Evolutionary conservation across 345 rosid genomes (phyloP), one percentile per base, ranked within the genome.

Genomic region (Eutrema yunnanense): DNA sequence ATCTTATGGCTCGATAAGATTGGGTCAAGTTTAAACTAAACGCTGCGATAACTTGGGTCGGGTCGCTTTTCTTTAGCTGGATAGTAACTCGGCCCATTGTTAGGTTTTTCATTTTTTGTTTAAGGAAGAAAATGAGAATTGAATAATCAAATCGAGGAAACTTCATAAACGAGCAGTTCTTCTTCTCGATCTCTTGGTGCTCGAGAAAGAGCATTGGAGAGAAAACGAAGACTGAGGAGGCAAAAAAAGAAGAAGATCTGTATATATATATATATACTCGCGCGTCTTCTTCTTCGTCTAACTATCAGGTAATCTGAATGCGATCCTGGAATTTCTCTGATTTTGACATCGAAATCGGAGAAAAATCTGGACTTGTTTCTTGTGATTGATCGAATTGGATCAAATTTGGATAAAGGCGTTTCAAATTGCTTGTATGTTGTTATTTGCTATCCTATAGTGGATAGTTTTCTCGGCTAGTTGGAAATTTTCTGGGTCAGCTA

Each of bases 131-230:
- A 58, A 56, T 37, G 42, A 57, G 50, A 58, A 65, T 58, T 48
- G 60, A 74, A 48, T 19, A 67, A 74, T 55, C 79, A 69, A 76
- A 75, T 76, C 75, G 75, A 76, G 71, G 29, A 75, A 75, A 53
- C 10, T 74, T 60, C 57, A 51, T 74, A 42, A 32, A 6, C 54
- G 57, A 69, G 41, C 53, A 69, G 61, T 71, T 76, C 56, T 22
- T 68, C 74, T 76, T 48, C 75, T 64, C 72, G 76, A 71, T 76
- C 76, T 70, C 71, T 63, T 76, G 66, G 59, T 68, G 74, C 57
- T 75, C 71, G 79, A 48, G 79, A 67, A 67, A 73, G 61, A 60
- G 46, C 66, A 61, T 50, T 61, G 67, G 22, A 58, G 19, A 32
- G 40, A 74, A 13, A 57, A 72, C 44, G 53, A 62, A 69, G 41